Evolutionary conservation across 78 protist species (phyloP), one percentile per base, ranked within the genome.

Genomic region (Dictyostelium firmibasis): DNA sequence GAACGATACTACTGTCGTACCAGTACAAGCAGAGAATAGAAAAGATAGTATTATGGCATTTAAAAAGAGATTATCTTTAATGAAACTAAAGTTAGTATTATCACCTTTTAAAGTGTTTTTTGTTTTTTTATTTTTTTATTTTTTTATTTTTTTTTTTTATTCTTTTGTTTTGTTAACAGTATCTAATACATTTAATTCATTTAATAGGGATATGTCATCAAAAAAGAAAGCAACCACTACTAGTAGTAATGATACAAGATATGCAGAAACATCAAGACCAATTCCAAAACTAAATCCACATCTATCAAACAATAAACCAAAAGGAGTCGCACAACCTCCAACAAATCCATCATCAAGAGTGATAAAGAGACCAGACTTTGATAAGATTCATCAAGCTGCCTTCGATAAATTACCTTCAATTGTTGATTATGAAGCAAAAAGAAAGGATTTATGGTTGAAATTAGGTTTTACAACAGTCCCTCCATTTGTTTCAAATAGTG

Each of bases 391-490:
- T 50, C 44, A 89, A 50, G 87, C 74, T 6, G 75, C 82, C 33
- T 89, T 89, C 36, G 35, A 81, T 27, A 89, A 89, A 67, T 8
- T 69, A 9, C 75, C 82, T 35, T 89, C 94, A 20, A 89, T 89
- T 20, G n/a, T 79, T 33, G 87, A 78, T 35, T 89, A 81, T 81
- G 84, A 89, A 64, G 36, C 78, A 36, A 89, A 89, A 41, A 89
- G 69, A 89, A 81, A 81, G 20, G 83, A 85, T 75, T 23, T 89
- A 60, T 89, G 94, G 94, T 75, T 81, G 36, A 89, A 81, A 23
- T 47, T 89, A n/a, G 94, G 87, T 50, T 88, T 89, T 47, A 20
- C 86, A 14, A 81, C 20, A 60, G 23, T 60, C 25, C 92, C 92
- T 35, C 84, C 57, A 25, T 75, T 86, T 64, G 72, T 81, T 47